Percentiles rank a stretch among this genome's conserved stretches.
phyloP scores from a whole-genome alignment of 2,329 filamentous ascomycete genomes.

The Fusarium goolgardi region DNA sequence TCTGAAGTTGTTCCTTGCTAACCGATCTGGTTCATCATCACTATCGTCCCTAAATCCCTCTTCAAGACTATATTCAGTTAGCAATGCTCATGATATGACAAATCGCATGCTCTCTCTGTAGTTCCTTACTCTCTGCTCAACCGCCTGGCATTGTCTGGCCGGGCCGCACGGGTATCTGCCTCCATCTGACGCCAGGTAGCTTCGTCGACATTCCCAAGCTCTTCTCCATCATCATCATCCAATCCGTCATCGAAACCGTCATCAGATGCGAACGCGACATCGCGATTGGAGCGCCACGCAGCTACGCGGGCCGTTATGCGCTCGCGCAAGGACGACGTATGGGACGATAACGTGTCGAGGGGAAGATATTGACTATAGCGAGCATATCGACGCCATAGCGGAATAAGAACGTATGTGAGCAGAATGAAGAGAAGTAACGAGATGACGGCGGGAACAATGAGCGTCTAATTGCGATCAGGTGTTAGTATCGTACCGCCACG shows the following conservation, averaged over 20 bases:
- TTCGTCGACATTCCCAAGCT: constrained; percentile 70
- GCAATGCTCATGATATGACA: neutral
- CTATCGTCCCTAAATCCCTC: constrained; percentile 62
- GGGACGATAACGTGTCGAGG: constrained; percentile 70
- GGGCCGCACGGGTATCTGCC: constrained; percentile 49
- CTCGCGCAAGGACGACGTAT: constrained; percentile 65
- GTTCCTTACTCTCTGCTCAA: constrained; percentile 76
- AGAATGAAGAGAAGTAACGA: constrained; percentile 76
- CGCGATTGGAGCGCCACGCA: constrained; percentile 59
- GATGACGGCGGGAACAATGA: constrained; percentile 76
- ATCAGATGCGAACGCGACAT: constrained; percentile 57
- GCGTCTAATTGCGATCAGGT: constrained; percentile 62
- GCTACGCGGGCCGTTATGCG: constrained; percentile 55
- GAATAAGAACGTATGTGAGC: constrained; percentile 72
- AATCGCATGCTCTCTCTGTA: neutral
- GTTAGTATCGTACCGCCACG: constrained; percentile 16
- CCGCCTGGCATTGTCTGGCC: constrained; percentile 66
- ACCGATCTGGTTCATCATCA: constrained; percentile 54
- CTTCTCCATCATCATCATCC: constrained; percentile 72
- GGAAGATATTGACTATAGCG: constrained; percentile 81
- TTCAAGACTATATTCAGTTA: constrained; percentile 64
- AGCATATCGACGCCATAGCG: constrained; percentile 75
- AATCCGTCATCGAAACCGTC: constrained; percentile 61
- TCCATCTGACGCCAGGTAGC: constrained; percentile 58
- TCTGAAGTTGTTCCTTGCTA: constrained; percentile 41